Conservation (phyloP, 805 yeast species). For the Metschnikowia amazonensis region DNA sequence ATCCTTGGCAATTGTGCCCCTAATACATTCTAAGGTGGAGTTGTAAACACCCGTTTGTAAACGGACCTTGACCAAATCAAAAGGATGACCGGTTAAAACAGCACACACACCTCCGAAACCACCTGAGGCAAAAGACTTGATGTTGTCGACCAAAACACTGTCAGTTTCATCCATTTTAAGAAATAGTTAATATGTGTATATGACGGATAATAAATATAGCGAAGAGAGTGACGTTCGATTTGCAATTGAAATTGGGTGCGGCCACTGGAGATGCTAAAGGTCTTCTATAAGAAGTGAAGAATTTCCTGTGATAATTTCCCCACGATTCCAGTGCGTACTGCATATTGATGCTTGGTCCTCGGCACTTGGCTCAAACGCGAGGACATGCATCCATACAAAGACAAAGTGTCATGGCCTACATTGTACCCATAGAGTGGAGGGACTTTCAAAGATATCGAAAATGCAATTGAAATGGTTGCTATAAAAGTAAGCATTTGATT, state of each 20-base stretch:
- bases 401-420: neutral
- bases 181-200: neutral
- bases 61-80: constrained; percentile 88
- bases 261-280: neutral
- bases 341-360: constrained; percentile 4
- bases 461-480: neutral
- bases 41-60: constrained; percentile 77
- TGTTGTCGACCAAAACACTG: constrained; percentile 61
- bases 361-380: neutral
- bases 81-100: constrained; percentile 93
- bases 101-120: constrained; percentile 98
- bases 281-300: neutral
- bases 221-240: neutral
- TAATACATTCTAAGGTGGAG: constrained; percentile 64
- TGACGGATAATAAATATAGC: neutral
- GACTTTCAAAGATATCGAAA: neutral
- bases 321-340: constrained; percentile 5
- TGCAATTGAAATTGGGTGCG: neutral
- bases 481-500: neutral
- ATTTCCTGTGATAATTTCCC: constrained; percentile 6
- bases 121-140: constrained; percentile 85
- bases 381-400: neutral
- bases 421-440: neutral
- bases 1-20: constrained; percentile 63
- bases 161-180: constrained; percentile 41